Evolutionary conservation across 2,329 filamentous ascomycete genomes (phyloP), one percentile per base, ranked within the genome.

Genomic region (Claviceps paspali): DNA sequence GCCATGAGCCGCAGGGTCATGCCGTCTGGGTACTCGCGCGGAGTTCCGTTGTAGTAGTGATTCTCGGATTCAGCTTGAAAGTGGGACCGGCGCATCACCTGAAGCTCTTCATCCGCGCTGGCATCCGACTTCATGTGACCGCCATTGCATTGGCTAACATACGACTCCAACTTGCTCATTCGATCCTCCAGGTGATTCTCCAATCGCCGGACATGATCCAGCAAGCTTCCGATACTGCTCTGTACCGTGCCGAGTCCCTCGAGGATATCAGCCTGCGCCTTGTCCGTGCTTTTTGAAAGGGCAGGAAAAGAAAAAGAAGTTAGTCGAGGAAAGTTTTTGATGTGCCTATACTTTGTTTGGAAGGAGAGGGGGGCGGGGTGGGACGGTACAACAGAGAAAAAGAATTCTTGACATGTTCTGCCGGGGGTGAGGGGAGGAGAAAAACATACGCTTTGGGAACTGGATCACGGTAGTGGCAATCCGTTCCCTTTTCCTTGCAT

Each of bases 381-480:
- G n/a, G n/a, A n/a, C n/a, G n/a, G n/a, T n/a, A n/a, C n/a, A n/a
- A n/a, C n/a, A n/a, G n/a, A n/a, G n/a, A n/a, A n/a, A n/a, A n/a
- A n/a, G n/a, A n/a, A n/a, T n/a, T n/a, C n/a, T n/a, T n/a, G n/a
- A n/a, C n/a, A n/a, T n/a, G n/a, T n/a, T n/a, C n/a, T n/a, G n/a
- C n/a, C n/a, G n/a, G n/a, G n/a, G n/a, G n/a, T n/a, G n/a, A n/a
- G n/a, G n/a, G n/a, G n/a, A n/a, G n/a, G n/a, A n/a, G n/a, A n/a
- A n/a, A n/a, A 3, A 39, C 40, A 28, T 68, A 93, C 83, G 92
- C 88, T 52, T 92, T 91, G 12, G 85, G 85, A 17, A 85, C 82
- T 5, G 91, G 81, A 52, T 95, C 87, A 46, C 87, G 78, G 57
- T 95, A 96, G 56, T 83, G 79, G 63, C 84, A 98, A 37, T 77